These are phyloP conservation scores for Erodium trifolium DNA, from an alignment of 441 rosid species.

Conservation along the genomic window DNA sequence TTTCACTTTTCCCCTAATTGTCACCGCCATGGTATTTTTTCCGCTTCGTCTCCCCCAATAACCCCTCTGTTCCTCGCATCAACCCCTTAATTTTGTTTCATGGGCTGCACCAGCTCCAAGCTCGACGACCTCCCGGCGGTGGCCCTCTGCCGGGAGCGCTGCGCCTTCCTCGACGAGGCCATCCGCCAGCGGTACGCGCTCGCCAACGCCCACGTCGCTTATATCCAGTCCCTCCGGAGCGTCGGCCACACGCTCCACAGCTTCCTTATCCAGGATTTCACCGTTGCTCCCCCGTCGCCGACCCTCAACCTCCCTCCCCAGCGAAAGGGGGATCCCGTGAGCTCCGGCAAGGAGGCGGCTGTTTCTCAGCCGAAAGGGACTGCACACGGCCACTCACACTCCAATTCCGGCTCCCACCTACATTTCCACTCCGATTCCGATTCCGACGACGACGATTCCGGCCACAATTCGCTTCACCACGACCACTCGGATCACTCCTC, in stretches of 20 bases:
- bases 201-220: conserved; percentile 64
- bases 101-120: conserved; percentile 86
- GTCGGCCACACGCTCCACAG: conserved; percentile 46
- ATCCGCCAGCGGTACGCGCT: conserved; percentile 53
- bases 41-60: no score
- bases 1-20: neutral
- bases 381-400: conserved; percentile 26
- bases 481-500: conserved; percentile 40
- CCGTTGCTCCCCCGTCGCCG: conserved; percentile 39
- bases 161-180: conserved; percentile 57
- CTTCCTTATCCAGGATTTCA: conserved; percentile 43
- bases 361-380: neutral
- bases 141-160: conserved; percentile 73
- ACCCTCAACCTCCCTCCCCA: conserved; percentile 78
- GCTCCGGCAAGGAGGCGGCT: neutral
- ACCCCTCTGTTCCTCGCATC: no score
- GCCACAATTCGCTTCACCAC: conserved; percentile 32
- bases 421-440: conserved; percentile 47
- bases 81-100: conserved; percentile 4
- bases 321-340: neutral
- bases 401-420: conserved; percentile 54
- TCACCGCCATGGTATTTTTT: neutral
- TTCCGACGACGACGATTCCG: conserved; percentile 20
- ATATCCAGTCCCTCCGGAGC: conserved; percentile 40
- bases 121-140: conserved; percentile 92